Conservation (phyloP, 805 yeast genomes). For the Schwanniomyces occidentalis region DNA sequence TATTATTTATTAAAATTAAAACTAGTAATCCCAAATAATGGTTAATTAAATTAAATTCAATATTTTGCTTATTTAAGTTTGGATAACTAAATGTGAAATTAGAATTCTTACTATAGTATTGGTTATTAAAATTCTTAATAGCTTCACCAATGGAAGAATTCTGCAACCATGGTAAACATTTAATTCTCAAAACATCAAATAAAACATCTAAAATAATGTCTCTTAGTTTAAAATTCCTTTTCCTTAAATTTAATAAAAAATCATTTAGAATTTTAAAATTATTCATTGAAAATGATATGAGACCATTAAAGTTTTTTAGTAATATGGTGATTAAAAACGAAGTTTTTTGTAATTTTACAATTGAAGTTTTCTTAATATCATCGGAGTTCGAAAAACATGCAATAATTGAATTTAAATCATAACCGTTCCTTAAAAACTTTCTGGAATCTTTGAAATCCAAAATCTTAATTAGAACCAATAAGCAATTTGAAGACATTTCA, state of each 20-base stretch:
- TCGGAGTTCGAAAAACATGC: conserved; percentile 72
- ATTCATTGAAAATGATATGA: conserved; percentile 61
- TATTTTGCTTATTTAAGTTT: conserved; percentile 7
- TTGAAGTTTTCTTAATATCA: conserved; percentile 14
- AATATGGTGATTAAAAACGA: conserved; percentile 60
- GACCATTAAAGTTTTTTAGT: conserved; percentile 75
- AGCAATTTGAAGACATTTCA: conserved; percentile 18
- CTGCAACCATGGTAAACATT: conserved; percentile 54
- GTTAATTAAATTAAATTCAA: conserved; percentile 36
- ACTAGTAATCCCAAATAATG: conserved; percentile 70
- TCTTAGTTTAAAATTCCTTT: conserved; percentile 56
- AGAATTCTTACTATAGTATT: background rate
- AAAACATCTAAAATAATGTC: conserved; percentile 70
- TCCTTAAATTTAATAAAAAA: conserved; percentile 60
- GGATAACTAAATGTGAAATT: conserved; percentile 13
- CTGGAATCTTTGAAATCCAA: conserved; percentile 60
- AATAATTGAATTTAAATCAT: conserved; percentile 61
- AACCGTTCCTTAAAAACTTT: conserved; percentile 54
- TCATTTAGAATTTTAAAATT: conserved; percentile 56
- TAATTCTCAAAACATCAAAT: conserved; percentile 63
- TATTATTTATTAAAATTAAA: conserved; percentile 50
- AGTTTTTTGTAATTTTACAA: conserved; percentile 58
- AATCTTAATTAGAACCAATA: conserved; percentile 46
- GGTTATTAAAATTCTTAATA: conserved; percentile 12
- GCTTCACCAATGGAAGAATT: conserved; percentile 21